These are phyloP conservation scores for Quercus bicolor DNA, from an alignment of 306 rosid species.

Conservation along the genomic window DNA sequence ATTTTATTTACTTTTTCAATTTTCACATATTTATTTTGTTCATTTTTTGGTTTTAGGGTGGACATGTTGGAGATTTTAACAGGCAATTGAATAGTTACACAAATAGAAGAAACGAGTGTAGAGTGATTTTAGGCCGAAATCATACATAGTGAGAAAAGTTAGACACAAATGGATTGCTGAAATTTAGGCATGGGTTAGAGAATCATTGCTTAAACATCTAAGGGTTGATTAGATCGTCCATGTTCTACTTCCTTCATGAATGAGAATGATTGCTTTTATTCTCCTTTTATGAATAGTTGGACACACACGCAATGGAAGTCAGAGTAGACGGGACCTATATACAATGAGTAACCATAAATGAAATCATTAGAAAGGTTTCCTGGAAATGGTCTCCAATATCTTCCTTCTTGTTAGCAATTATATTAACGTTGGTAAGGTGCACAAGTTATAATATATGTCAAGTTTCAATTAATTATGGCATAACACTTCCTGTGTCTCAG, in stretches of 20 bases:
- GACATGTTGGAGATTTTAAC: conserved; percentile 1
- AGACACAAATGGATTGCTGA: conserved; percentile 22
- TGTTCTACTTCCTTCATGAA: conserved; percentile 29
- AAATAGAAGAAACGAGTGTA: conserved; percentile 7
- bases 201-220: conserved; percentile 37
- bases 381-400: conserved; percentile 13
- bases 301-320: conserved; percentile 17
- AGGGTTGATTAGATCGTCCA: conserved; percentile 6
- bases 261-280: conserved; percentile 32
- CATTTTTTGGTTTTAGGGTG: conserved; percentile 15
- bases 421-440: conserved; percentile 16
- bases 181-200: conserved; percentile 24
- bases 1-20: background rate
- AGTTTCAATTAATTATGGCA: background rate
- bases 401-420: conserved; percentile 26
- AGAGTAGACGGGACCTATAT: conserved; percentile 24
- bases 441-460: background rate
- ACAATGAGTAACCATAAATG: conserved; percentile 18
- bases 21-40: background rate
- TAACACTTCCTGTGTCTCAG: background rate
- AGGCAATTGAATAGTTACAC: background rate
- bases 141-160: conserved; percentile 9
- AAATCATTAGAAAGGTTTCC: conserved; percentile 15
- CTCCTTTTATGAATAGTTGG: conserved; percentile 4
- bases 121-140: conserved; percentile 21